A percentile compares a stretch with the other conserved stretches of the same genome.
Evolutionary conservation across 2,329 filamentous ascomycete genomes (phyloP).

Genomic region (Talaromyces sp.): DNA sequence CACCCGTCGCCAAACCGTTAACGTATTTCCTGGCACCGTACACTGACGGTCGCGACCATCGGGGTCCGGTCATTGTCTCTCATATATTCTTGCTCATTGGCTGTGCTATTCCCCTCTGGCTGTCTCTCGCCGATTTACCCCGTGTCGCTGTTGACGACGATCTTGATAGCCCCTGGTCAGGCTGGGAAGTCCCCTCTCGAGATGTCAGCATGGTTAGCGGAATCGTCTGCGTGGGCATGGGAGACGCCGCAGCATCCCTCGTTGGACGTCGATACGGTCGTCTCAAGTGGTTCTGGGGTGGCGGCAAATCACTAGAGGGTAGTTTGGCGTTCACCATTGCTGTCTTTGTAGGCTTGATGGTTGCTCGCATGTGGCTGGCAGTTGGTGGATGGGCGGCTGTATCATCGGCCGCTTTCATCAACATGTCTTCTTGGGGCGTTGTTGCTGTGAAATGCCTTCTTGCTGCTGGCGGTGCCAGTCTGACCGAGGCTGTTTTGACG

Average conservation of each 20-base stretch:
- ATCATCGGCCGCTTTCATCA: constrained; percentile 20
- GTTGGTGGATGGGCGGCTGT: constrained; percentile 65
- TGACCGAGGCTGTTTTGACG: constrained; percentile 92
- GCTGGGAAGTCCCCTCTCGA: constrained; percentile 71
- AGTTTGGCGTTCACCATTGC: constrained; percentile 74
- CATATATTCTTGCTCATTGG: constrained; percentile 95
- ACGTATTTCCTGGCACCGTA: constrained; percentile 87
- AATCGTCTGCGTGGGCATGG: constrained; percentile 90
- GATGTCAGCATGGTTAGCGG: constrained; percentile 90
- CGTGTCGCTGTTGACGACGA: constrained; percentile 45
- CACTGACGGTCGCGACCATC: constrained; percentile 87
- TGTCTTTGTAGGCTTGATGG: constrained; percentile 70
- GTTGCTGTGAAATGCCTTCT: constrained; percentile 59
- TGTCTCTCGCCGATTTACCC: constrained; percentile 69
- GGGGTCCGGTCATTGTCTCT: constrained; percentile 89
- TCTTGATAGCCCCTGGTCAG: constrained; percentile 52
- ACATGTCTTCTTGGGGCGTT: constrained; percentile 28
- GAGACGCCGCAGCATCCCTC: constrained; percentile 87
- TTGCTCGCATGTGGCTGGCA: constrained; percentile 69
- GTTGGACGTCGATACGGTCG: constrained; percentile 83
- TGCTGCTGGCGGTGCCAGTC: constrained; percentile 76
- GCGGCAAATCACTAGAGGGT: constrained; percentile 92
- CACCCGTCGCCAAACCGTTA: constrained; percentile 80
- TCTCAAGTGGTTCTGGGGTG: constrained; percentile 93
- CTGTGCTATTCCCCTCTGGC: constrained; percentile 91